Percentiles rank a stretch among this genome's conserved stretches.
These are phyloP conservation scores for Pseudocercospora fuligena DNA, from an alignment of 2,329 filamentous ascomycete genomes.

Conservation along the genomic window DNA sequence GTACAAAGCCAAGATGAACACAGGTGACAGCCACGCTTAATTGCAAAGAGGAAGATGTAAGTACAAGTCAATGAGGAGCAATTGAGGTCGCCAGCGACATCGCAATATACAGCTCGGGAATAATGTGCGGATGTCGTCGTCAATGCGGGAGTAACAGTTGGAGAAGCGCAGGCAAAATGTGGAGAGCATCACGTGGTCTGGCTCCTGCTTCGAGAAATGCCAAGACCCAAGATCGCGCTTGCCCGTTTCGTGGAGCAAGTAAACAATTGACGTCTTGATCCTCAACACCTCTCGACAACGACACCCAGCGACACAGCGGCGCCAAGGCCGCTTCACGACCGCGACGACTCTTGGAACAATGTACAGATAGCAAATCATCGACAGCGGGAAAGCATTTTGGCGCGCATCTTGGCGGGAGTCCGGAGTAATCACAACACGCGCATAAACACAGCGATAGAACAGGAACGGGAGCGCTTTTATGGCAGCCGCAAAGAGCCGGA, in stretches of 20 bases:
- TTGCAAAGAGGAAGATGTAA: not conserved
- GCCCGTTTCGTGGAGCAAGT: not conserved
- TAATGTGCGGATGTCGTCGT: not conserved
- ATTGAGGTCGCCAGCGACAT: conserved; percentile 8
- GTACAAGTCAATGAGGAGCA: not conserved
- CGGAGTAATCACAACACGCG: conserved; percentile 22
- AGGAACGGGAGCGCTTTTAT: conserved; percentile 28
- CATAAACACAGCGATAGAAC: conserved; percentile 3
- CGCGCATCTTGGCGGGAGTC: conserved; percentile 19
- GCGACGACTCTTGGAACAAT: conserved; percentile 24
- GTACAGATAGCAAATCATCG: conserved; percentile 25
- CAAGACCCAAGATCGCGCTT: not conserved
- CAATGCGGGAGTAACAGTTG: not conserved
- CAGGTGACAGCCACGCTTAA: not conserved
- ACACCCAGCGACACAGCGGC: conserved; percentile 15
- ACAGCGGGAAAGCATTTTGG: conserved; percentile 16
- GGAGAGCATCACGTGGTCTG: not conserved
- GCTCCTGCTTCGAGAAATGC: not conserved
- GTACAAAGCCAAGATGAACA: not conserved
- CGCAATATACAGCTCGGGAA: not conserved
- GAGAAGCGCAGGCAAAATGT: not conserved
- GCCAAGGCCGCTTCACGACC: conserved; percentile 17
- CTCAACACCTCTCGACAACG: not conserved
- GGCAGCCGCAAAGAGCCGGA: conserved; percentile 32
- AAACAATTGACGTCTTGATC: not conserved